Evolutionary conservation across 148 eudicot genomes (phyloP), one percentile per base, ranked within the genome.

Genomic region (Persicaria tinctoria): DNA sequence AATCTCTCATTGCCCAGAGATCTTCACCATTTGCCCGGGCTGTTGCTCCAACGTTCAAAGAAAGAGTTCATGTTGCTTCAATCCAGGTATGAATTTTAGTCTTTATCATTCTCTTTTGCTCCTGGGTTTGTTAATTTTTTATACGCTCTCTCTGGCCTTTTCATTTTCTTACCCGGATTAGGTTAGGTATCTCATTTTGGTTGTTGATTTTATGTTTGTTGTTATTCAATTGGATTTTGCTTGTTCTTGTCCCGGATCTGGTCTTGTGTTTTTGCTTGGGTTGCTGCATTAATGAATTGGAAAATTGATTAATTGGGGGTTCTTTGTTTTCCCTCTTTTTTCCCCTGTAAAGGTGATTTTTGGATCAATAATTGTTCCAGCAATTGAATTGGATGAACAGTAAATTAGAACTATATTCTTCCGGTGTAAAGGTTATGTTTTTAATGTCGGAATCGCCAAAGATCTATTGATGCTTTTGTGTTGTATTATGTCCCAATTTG

Each of bases 61-160:
- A 66, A 66, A 41, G 47, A 17, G 47, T 66, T 66, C 47, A 66
- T 66, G 70, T 47, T 66, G 70, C 70, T 66, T 66, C 17, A 41
- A 38, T 66, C 32, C 47, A 66, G 48, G 70, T 66, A 66, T 66
- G 47, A 14, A 9, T 66, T 62, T 38, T 66, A 66, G 9, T 32
- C 2, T 32, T 32, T 32, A 32, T 32, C 70, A 12, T 16, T 32
- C 3, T 64, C 17, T 62, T 62, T 62, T 60, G 5, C 38, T 16
- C 23, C 60, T 55, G 17, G 68, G 10, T 60, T 32, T 32, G 38
- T 32, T 20, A 60, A 12, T 27, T 7, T 14, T 60, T 60, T 5
- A 20, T 38, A 60, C 3, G 8, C 27, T 27, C 5, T 10, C 1
- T 14, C n/a, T 10, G 16, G 16, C 16, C 6, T 62, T 27, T 62